These are phyloP conservation scores for Oidiodendron maius DNA, from an alignment of 495 filamentous ascomycete genomes.

Conservation along the genomic window DNA sequence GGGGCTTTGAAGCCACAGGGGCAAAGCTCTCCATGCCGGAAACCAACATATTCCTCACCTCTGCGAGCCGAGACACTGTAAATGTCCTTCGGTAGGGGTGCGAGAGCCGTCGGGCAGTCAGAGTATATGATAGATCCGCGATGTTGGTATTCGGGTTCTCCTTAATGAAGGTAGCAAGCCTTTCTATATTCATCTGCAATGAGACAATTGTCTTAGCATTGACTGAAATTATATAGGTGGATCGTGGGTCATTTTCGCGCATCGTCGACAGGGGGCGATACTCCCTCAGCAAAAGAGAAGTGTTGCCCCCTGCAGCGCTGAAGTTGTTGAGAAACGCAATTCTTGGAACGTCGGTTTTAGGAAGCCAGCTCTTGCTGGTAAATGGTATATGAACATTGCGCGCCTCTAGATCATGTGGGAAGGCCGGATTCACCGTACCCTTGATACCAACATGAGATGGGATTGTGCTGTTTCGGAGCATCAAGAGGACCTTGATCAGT, in stretches of 20 bases:
- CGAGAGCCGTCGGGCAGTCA: constrained; percentile 76
- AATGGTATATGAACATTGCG: constrained; percentile 69
- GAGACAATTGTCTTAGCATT: constrained; percentile 53
- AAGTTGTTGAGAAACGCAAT: constrained; percentile 64
- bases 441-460: constrained; percentile 87
- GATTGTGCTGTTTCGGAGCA: constrained; percentile 79
- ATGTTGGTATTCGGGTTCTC: constrained; percentile 45
- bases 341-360: constrained; percentile 51
- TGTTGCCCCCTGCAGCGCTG: constrained; percentile 63
- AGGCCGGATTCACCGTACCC: constrained; percentile 70
- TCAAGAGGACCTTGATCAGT: constrained; percentile 71
- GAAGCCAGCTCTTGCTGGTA: constrained; percentile 31
- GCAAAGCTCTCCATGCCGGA: constrained; percentile 22
- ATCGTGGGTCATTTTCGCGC: constrained; percentile 38
- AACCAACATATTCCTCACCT: constrained; percentile 34
- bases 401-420: constrained; percentile 67
- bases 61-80: constrained; percentile 41
- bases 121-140: constrained; percentile 66
- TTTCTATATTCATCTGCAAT: constrained; percentile 45
- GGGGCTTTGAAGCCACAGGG: neutral
- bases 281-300: constrained; percentile 58
- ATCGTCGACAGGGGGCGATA: constrained; percentile 36
- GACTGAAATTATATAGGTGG: constrained; percentile 47
- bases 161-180: constrained; percentile 46
- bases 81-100: constrained; percentile 67